Conservation (phyloP, 2,329 filamentous ascomycete genomes). For the Lachnum nothofagi region DNA sequence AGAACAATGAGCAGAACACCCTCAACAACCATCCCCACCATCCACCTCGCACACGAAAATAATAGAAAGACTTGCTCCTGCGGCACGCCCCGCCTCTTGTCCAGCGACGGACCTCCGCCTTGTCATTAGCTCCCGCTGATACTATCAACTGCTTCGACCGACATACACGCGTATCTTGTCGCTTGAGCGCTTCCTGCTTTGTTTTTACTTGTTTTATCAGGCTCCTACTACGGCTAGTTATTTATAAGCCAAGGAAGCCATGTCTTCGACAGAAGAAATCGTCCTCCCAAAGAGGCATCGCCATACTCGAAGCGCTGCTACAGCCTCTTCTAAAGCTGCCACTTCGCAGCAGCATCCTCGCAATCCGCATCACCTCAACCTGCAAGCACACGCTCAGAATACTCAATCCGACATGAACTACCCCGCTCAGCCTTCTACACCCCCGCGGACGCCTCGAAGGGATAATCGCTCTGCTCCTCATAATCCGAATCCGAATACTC, state of each 20-base stretch:
- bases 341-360: slow-evolving; percentile 34
- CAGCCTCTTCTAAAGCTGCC: slow-evolving; percentile 19
- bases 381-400: slow-evolving; percentile 37
- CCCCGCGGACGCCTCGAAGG: slow-evolving; percentile 32
- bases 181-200: slow-evolving; percentile 4
- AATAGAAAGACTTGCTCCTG: slow-evolving; percentile 16
- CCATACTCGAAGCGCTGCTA: slow-evolving; percentile 28
- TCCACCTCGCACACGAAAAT: slow-evolving; percentile 14
- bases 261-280: slow-evolving; percentile 38
- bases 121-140: slow-evolving; percentile 6
- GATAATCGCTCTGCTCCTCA: slow-evolving; percentile 17
- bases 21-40: slow-evolving; percentile 14
- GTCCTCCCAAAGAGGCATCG: slow-evolving; percentile 34
- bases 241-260: slow-evolving; percentile 44
- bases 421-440: slow-evolving; percentile 28
- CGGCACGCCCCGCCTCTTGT: slow-evolving; percentile 15
- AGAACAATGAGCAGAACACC: slow-evolving; percentile 28
- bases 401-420: slow-evolving; percentile 22
- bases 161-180: slow-evolving; percentile 1
- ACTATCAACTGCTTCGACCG: slow-evolving; percentile 5
- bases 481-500: slow-evolving; percentile 17
- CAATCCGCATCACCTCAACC: slow-evolving; percentile 42
- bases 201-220: slow-evolving; percentile 15
- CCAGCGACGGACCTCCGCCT: slow-evolving; percentile 24
- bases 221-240: slow-evolving; percentile 34